Percentiles rank a stretch among this genome's conserved stretches.
Evolutionary conservation across 1,284 basidiomycete genomes (phyloP).

Genomic region (Ceratobasidium theobromae): DNA sequence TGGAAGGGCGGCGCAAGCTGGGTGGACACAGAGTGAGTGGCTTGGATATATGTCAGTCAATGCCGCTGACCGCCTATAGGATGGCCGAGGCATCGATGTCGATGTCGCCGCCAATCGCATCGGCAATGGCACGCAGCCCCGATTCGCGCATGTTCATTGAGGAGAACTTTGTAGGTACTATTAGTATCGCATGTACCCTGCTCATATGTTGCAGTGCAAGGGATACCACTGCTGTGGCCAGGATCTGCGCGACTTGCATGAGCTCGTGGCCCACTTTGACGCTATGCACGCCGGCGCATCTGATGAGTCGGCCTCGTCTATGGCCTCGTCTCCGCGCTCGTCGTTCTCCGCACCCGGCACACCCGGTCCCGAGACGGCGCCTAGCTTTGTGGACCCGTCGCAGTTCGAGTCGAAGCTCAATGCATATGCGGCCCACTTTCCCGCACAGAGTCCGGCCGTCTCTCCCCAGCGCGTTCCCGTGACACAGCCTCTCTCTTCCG

Average conservation of each 20-base stretch:
- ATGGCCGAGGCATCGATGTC: conserved; percentile 20
- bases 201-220: conserved; percentile 10
- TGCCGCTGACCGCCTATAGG: conserved; percentile 5
- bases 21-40: conserved; percentile 22
- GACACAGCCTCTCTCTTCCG: conserved; percentile 21
- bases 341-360: conserved; percentile 30
- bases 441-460: neutral
- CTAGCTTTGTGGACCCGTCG: conserved; percentile 1
- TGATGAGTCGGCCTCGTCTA: conserved; percentile 12
- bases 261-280: conserved; percentile 28
- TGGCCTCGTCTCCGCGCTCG: conserved; percentile 30
- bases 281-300: conserved; percentile 2
- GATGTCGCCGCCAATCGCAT: conserved; percentile 12
- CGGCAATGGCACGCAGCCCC: conserved; percentile 19
- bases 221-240: conserved; percentile 27
- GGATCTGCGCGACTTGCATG: conserved; percentile 20
- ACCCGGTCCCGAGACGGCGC: conserved; percentile 20
- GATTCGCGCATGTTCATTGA: conserved; percentile 29
- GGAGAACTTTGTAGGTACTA: conserved; percentile 18
- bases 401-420: conserved; percentile 30
- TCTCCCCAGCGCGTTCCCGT: conserved; percentile 10
- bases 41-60: neutral
- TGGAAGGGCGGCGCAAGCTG: conserved; percentile 15
- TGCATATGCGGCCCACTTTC: conserved; percentile 10
- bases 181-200: neutral